Conservation (phyloP, 2,329 filamentous ascomycete genomes). For the Hortaea sp. region DNA sequence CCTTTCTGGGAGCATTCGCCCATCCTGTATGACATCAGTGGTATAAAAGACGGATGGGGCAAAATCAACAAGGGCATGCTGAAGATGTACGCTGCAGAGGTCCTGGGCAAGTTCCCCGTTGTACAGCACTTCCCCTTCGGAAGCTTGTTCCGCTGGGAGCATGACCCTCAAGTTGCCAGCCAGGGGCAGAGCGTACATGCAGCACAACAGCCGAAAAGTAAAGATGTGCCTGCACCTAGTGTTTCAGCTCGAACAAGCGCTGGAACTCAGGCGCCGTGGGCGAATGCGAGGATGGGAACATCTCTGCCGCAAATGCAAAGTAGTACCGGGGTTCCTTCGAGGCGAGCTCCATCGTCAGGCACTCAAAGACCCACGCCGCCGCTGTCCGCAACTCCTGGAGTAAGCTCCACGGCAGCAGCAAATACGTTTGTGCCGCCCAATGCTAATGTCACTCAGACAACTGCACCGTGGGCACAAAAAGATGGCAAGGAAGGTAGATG, state of each 20-base stretch:
- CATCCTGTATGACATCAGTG: constrained; percentile 87
- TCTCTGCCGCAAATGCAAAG: constrained; percentile 14
- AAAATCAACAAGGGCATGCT: constrained; percentile 98
- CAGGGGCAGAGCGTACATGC: constrained; percentile 16
- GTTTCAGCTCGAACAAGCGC: constrained; percentile 1
- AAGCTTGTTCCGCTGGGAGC: constrained; percentile 39
- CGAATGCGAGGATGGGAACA: constrained; percentile 7
- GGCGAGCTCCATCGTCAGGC: constrained; percentile 18
- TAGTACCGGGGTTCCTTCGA: constrained; percentile 19
- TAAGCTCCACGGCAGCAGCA: not conserved
- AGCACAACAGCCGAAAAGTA: constrained; percentile 21
- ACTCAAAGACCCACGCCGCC: not conserved
- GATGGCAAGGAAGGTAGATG: not conserved
- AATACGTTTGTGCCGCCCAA: not conserved
- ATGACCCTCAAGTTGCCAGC: constrained; percentile 25
- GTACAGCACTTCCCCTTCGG: constrained; percentile 74
- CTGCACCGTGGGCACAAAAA: constrained; percentile 13
- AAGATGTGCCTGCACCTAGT: constrained; percentile 10
- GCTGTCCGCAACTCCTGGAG: not conserved
- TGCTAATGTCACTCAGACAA: constrained; percentile 4
- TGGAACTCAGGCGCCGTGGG: constrained; percentile 20
- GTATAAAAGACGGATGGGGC: constrained; percentile 80
- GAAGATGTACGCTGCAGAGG: constrained; percentile 98
- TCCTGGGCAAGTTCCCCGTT: constrained; percentile 91
- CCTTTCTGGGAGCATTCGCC: constrained; percentile 94